phyloP scores from a whole-genome alignment of 2,329 filamentous ascomycete species.

The Xylariaceae sp. region DNA sequence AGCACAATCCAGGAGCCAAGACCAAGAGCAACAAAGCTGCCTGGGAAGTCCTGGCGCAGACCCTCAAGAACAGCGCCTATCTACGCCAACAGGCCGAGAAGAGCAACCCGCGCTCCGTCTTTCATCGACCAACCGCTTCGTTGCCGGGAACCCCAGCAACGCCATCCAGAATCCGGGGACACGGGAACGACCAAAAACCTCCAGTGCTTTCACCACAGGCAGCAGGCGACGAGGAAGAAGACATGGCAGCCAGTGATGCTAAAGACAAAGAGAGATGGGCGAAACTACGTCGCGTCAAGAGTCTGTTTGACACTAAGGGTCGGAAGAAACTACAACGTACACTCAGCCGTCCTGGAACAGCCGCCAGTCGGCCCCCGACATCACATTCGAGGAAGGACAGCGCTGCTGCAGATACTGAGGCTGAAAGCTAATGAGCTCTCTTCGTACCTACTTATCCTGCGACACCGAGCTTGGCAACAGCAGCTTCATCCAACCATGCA shows the following conservation, averaged over 20 bases:
- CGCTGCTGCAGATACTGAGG: slow-evolving; percentile 17
- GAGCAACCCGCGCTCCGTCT: slow-evolving; percentile 28
- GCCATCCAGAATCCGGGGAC: slow-evolving; percentile 18
- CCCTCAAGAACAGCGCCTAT: slow-evolving; percentile 58
- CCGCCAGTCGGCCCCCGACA: slow-evolving; percentile 26
- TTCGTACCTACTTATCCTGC: too few relatives aligned
- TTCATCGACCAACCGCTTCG: slow-evolving; percentile 27
- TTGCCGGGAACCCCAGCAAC: slow-evolving; percentile 27
- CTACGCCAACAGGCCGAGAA: slow-evolving; percentile 39
- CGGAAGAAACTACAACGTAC: slow-evolving; percentile 50
- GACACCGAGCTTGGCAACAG: too few relatives aligned
- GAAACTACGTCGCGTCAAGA: slow-evolving; percentile 68
- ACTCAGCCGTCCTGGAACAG: slow-evolving; percentile 42
- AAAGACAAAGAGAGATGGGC: slow-evolving; percentile 74
- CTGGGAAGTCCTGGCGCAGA: slow-evolving; percentile 55
- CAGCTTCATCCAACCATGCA: too few relatives aligned
- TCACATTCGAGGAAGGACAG: slow-evolving; percentile 24
- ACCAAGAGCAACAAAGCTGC: slow-evolving; percentile 42
- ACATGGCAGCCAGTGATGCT: slow-evolving; percentile 46
- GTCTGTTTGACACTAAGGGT: slow-evolving; percentile 65
- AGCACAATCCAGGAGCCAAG: slow-evolving; percentile 49
- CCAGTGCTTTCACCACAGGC: slow-evolving; percentile 21
- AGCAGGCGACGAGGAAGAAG: slow-evolving; percentile 45
- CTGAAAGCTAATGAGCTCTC: slow-evolving; percentile 16
- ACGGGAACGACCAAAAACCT: slow-evolving; percentile 20